Conservation (phyloP, 768 basidiomycete genomes). For the Royoungia palumana region DNA sequence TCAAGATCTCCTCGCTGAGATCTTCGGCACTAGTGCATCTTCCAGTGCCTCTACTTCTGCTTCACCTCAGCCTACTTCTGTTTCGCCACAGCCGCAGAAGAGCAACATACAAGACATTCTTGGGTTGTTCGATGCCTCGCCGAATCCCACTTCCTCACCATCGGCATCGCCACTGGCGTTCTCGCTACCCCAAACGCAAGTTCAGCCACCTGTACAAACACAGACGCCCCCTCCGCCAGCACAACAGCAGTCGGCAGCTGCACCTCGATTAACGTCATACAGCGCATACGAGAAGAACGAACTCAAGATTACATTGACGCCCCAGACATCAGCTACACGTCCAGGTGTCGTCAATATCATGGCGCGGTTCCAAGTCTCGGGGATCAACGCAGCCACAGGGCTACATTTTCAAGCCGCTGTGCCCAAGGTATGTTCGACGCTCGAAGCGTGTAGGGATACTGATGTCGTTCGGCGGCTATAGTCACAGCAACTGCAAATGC, state of each 20-base stretch:
- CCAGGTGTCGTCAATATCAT: conserved; percentile 91
- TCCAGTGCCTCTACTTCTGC: conserved; percentile 23
- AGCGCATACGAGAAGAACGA: conserved; percentile 91
- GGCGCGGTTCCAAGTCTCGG: conserved; percentile 78
- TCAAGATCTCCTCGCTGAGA: conserved; percentile 88
- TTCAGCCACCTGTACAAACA: conserved; percentile 32
- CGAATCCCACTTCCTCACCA: conserved; percentile 31
- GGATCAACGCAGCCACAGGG: conserved; percentile 48
- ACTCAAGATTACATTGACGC: conserved; percentile 84
- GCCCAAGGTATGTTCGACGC: conserved; percentile 63
- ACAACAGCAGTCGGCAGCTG: conserved; percentile 30
- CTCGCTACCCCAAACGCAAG: conserved; percentile 37
- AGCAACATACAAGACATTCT: conserved; percentile 86
- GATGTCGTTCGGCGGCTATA: conserved; percentile 30
- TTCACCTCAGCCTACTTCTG: conserved; percentile 34
- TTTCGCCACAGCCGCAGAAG: conserved; percentile 47
- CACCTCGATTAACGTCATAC: conserved; percentile 64
- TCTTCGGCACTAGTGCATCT: conserved; percentile 64
- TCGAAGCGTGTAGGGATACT: not conserved
- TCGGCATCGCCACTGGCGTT: conserved; percentile 35
- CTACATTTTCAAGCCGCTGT: conserved; percentile 97
- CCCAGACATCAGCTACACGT: conserved; percentile 72
- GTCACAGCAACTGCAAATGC: conserved; percentile 97
- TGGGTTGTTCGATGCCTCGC: conserved; percentile 69
- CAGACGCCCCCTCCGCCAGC: conserved; percentile 32